A percentile compares a stretch with the other conserved stretches of the same genome.
phyloP scores from a whole-genome alignment of 2,329 filamentous ascomycete genomes.

The Magnaporthiopsis incrustans region DNA sequence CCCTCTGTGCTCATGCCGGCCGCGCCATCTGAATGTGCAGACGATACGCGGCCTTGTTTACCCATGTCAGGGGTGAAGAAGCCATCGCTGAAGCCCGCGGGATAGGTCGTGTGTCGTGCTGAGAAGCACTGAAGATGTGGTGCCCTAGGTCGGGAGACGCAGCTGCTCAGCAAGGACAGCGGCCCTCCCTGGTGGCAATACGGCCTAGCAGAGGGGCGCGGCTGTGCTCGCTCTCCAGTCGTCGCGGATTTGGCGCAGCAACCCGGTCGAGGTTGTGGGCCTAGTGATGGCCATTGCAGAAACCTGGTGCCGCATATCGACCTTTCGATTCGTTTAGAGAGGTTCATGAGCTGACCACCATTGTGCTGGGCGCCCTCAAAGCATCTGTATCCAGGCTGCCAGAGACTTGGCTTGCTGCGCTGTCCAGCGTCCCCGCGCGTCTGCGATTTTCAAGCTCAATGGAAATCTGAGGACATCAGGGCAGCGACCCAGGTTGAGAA shows the following conservation, averaged over 20 bases:
- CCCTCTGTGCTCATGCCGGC: neutral
- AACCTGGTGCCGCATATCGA: constrained; percentile 50
- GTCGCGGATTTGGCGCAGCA: constrained; percentile 1
- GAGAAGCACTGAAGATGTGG: neutral
- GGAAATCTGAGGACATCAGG: neutral
- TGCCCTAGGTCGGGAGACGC: neutral
- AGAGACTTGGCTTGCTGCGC: neutral
- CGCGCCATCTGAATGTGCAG: neutral
- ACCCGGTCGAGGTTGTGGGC: constrained; percentile 10
- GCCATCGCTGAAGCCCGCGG: neutral
- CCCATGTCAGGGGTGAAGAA: neutral
- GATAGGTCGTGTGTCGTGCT: neutral
- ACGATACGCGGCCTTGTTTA: neutral
- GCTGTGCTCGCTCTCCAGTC: neutral
- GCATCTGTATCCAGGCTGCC: constrained; percentile 2
- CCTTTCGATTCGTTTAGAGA: constrained; percentile 50
- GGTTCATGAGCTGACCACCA: constrained; percentile 53
- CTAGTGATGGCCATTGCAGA: constrained; percentile 33
- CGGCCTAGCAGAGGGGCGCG: neutral
- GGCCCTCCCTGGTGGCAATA: neutral
- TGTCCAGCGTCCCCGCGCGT: neutral
- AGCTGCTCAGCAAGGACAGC: neutral
- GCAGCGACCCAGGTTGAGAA: neutral
- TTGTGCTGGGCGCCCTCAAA: constrained; percentile 21
- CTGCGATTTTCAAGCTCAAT: neutral